Evolutionary conservation across 2,329 filamentous ascomycete genomes (phyloP), one percentile per base, ranked within the genome.

Genomic region (Sarocladiaceae sp.): DNA sequence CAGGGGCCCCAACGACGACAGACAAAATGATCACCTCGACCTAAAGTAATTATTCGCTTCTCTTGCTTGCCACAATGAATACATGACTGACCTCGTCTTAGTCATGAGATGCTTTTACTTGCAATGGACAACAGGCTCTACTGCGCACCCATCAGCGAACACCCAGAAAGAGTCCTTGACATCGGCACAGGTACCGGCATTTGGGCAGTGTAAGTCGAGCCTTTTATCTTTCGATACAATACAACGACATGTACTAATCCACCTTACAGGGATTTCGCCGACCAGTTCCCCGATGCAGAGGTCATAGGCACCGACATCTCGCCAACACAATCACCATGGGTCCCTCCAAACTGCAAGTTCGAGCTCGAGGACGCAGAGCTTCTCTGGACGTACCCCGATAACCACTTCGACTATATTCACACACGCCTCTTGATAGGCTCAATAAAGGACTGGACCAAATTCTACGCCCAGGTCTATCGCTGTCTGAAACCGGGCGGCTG

Each of bases 381-480:
- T 0, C 51, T 54, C 1, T 82, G 78, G 78, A 64, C 74, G 0
- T 57, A 50, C 49, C 48, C 55, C n/a, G 53, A 59, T 3, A 54
- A 69, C 33, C 53, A 69, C 51, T 71, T 82, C 53, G 78, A 83
- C 58, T 74, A 74, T 47, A 71, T 84, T 46, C 79, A 82, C 58
- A 70, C 74, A 2, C 70, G 74, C 3, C 43, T 75, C 46, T 65
- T 84, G 55, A 64, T 68, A 2, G 81, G 80, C 15, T 70, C 72
- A 40, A 73, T 83, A 49, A 60, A 66, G 1, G 71, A 79, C 51
- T 84, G 79, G 63, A 64, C 67, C 16, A 60, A 69, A 10, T 61
- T 84, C 7, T 71, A 83, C 47, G 58, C 59, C 12, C 73, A 76
- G 46, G 59, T 70, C 1, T 76, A 62, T 48, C 60, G 61, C 45